Evolutionary conservation across 2,329 filamentous ascomycete genomes (phyloP).

Genomic region (Phoma sp.): DNA sequence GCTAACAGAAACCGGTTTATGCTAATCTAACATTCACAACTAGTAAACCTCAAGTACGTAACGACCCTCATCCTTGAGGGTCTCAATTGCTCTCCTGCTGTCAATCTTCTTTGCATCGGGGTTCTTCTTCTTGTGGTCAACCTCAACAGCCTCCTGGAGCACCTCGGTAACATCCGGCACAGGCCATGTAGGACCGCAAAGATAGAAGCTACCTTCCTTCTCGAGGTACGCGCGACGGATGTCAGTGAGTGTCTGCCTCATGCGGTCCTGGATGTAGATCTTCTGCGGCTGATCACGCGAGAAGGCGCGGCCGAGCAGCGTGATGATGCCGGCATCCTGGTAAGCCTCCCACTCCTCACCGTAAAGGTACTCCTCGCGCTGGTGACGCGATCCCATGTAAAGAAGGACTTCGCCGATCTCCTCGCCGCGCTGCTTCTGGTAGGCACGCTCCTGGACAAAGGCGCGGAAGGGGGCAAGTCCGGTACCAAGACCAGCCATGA

Average conservation of each 20-base stretch:
- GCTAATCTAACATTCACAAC: not conserved
- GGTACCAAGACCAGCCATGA: conserved; percentile 99
- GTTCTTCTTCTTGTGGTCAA: conserved; percentile 70
- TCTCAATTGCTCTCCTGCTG: conserved; percentile 89
- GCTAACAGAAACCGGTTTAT: conserved; percentile 7
- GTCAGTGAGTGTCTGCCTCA: conserved; percentile 84
- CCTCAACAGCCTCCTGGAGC: conserved; percentile 86
- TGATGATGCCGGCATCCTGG: conserved; percentile 92
- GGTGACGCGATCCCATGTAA: conserved; percentile 96
- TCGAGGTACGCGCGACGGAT: conserved; percentile 87
- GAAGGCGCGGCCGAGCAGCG: conserved; percentile 90
- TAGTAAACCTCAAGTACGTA: conserved; percentile 99
- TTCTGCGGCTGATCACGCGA: conserved; percentile 96
- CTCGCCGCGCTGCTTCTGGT: conserved; percentile 97
- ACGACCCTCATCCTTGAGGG: conserved; percentile 90
- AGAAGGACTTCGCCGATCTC: conserved; percentile 91
- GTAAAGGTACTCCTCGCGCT: conserved; percentile 98
- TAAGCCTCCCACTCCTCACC: conserved; percentile 99
- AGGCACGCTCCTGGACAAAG: conserved; percentile 96
- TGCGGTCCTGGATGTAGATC: conserved; percentile 99
- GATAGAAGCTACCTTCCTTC: conserved; percentile 92
- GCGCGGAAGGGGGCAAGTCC: conserved; percentile 98
- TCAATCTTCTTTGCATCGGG: conserved; percentile 75
- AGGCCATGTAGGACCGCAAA: conserved; percentile 97
- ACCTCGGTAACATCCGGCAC: conserved; percentile 96